A percentile compares a stretch with the other conserved stretches of the same genome.
These are phyloP conservation scores for Phylloporus rhodoxanthus DNA, from an alignment of 768 basidiomycete species.

Conservation along the genomic window DNA sequence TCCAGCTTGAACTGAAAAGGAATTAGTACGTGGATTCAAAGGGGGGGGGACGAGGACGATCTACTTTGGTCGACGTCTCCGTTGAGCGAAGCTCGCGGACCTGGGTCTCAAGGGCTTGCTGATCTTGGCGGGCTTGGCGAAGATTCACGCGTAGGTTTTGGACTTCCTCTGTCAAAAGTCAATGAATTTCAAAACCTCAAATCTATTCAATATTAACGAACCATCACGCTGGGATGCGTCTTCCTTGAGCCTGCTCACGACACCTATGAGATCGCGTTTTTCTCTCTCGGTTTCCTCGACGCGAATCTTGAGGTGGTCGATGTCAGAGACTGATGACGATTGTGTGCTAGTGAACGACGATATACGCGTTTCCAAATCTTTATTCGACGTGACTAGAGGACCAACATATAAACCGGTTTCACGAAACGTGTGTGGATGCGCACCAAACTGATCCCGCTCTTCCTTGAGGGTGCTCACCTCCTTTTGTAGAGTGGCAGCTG, in stretches of 20 bases:
- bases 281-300: constrained; percentile 79
- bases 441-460: constrained; percentile 66
- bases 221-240: constrained; percentile 72
- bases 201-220: constrained; percentile 28
- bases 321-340: constrained; percentile 55
- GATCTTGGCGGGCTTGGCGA: constrained; percentile 71
- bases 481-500: constrained; percentile 46
- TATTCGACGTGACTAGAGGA: constrained; percentile 39
- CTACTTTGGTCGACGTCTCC: constrained; percentile 72
- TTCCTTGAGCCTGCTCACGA: constrained; percentile 77
- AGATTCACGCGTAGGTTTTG: constrained; percentile 60
- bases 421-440: constrained; percentile 20
- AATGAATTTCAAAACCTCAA: neutral
- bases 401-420: constrained; percentile 9
- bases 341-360: constrained; percentile 52
- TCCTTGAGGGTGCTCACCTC: constrained; percentile 52
- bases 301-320: constrained; percentile 51
- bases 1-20: constrained; percentile 73
- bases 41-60: constrained; percentile 2
- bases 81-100: constrained; percentile 66
- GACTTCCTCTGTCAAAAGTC: constrained; percentile 53
- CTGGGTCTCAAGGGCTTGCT: constrained; percentile 60
- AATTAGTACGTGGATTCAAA: neutral
- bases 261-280: constrained; percentile 81
- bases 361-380: constrained; percentile 50